Percentiles rank a stretch among this genome's conserved stretches.
phyloP scores from a whole-genome alignment of 2,329 filamentous ascomycete species.

The Colletotrichum euphorbiae region DNA sequence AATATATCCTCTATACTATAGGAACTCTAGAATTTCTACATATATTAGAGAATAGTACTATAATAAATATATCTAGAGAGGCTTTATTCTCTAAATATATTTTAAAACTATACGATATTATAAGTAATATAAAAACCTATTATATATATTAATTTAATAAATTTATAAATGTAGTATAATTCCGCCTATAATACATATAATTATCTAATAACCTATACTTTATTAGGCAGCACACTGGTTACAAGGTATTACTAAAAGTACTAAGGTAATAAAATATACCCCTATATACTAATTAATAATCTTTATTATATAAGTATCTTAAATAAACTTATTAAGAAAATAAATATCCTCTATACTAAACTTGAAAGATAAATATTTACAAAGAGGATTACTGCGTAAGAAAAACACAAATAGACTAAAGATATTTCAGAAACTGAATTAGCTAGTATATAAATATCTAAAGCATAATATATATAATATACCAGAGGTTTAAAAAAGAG shows the following conservation, averaged over 20 bases:
- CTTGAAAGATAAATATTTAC: no score
- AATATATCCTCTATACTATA: no score
- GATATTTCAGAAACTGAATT: not conserved
- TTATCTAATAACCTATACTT: constrained; percentile 1
- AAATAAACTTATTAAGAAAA: constrained; percentile 14
- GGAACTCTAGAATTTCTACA: no score
- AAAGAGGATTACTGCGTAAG: no score
- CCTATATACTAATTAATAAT: constrained; percentile 7
- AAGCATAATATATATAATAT: not conserved
- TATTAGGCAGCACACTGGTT: no score
- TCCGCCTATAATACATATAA: constrained; percentile 1
- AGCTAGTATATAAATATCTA: not conserved
- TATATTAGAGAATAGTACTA: no score
- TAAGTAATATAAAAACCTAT: no score
- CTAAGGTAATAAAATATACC: constrained; percentile 11
- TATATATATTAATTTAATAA: constrained; percentile 8
- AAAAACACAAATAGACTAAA: no score
- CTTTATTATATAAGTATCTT: constrained; percentile 21
- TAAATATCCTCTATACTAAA: no score
- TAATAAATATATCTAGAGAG: no score
- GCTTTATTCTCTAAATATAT: no score
- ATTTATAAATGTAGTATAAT: constrained; percentile 16
- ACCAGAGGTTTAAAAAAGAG: not conserved
- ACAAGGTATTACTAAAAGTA: constrained; percentile 1
- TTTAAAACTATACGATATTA: no score